A percentile compares a stretch with the other conserved stretches of the same genome.
These are phyloP conservation scores for Boletus sp. DNA, from an alignment of 768 basidiomycete genomes.

Conservation along the genomic window DNA sequence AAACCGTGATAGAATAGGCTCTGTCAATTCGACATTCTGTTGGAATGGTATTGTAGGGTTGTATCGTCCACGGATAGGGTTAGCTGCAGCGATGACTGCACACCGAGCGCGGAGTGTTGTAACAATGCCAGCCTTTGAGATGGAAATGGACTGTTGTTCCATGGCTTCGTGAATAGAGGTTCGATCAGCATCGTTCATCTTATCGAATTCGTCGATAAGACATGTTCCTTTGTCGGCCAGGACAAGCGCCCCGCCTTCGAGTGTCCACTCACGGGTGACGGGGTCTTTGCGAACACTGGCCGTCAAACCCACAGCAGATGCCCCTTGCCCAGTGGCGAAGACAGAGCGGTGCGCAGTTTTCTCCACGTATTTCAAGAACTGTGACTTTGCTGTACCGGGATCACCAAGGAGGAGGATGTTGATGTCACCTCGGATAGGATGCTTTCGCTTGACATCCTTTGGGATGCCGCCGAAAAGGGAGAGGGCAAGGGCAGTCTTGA, in stretches of 20 bases:
- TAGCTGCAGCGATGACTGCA: constrained; percentile 96
- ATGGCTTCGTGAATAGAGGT: constrained; percentile 99
- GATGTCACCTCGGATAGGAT: constrained; percentile 95
- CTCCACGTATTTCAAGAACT: constrained; percentile 98
- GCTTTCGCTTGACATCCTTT: constrained; percentile 97
- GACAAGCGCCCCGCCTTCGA: constrained; percentile 98
- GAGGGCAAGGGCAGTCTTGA: constrained; percentile 95
- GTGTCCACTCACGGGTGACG: constrained; percentile 95
- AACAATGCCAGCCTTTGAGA: constrained; percentile 98
- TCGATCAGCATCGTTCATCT: constrained; percentile 98
- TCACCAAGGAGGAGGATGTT: constrained; percentile 95
- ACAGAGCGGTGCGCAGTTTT: constrained; percentile 98
- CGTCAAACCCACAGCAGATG: constrained; percentile 96
- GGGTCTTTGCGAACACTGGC: constrained; percentile 99
- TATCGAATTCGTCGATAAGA: constrained; percentile 99
- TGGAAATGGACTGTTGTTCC: constrained; percentile 99
- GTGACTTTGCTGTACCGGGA: constrained; percentile 98
- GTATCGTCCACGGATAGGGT: constrained; percentile 95
- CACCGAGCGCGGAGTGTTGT: constrained; percentile 98
- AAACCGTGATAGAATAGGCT: constrained; percentile 97
- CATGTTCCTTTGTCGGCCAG: constrained; percentile 97
- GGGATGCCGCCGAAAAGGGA: constrained; percentile 92
- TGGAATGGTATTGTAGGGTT: constrained; percentile 98
- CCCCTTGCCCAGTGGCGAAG: constrained; percentile 97
- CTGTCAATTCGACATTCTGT: constrained; percentile 97